phyloP scores from a whole-genome alignment of 192 early-diverging fungal genomes.

The Coemansia biformis region DNA sequence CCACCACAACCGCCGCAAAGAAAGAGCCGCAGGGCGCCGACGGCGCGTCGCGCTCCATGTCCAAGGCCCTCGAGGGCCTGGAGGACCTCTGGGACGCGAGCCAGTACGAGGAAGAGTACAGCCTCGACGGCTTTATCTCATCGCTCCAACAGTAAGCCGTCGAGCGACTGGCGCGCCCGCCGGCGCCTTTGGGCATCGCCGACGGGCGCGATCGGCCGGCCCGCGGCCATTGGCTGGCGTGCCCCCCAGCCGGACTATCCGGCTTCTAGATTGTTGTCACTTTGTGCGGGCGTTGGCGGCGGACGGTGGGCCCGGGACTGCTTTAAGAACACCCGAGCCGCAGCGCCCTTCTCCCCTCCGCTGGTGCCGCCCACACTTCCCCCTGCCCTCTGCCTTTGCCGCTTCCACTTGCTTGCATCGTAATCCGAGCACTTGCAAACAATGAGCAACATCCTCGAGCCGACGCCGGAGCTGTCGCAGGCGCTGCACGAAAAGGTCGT shows the following conservation, averaged over 20 bases:
- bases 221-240: no score
- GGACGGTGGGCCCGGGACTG: no score
- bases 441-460: conserved; percentile 32
- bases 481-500: conserved; percentile 44
- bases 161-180: no score
- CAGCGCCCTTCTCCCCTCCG: no score
- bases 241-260: not conserved
- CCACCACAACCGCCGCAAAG: conserved; percentile 19
- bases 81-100: conserved; percentile 89
- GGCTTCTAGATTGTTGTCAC: not conserved
- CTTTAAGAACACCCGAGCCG: no score
- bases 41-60: conserved; percentile 24
- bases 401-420: no score
- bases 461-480: conserved; percentile 48
- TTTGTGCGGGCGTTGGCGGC: no score
- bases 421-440: no score
- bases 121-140: conserved; percentile 70
- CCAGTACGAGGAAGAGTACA: conserved; percentile 82
- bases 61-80: conserved; percentile 56
- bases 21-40: conserved; percentile 8
- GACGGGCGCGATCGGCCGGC: no score
- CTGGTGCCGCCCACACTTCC: no score
- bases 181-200: no score
- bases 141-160: conserved; percentile 40
- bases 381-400: no score